Base-by-base conservation (phyloP, 23 red algal genomes). In the Gracilaria vermiculophylla region DNA sequence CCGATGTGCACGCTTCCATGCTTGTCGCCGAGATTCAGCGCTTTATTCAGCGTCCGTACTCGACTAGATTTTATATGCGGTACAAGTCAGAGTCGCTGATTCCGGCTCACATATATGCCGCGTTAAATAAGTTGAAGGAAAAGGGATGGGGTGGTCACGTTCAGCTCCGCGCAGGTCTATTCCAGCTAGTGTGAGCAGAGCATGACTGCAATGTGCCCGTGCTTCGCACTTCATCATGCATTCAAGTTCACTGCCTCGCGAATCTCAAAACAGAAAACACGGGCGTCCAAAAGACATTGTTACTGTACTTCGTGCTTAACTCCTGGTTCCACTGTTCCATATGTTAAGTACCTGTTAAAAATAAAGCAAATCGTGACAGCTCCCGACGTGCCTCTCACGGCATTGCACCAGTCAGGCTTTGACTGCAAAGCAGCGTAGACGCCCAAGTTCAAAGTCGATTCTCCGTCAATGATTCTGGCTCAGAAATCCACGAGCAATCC, bases 401-500 rank as follows among this genome's bases (percentile, higher is more conserved):
- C 21, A 28, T 29, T 6, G 23, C 2, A 7, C 5, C 21, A 58
- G n/a, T n/a, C n/a, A n/a, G n/a, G n/a, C n/a, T n/a, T n/a, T n/a
- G n/a, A n/a, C n/a, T n/a, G n/a, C n/a, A n/a, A n/a, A n/a, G n/a
- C n/a, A n/a, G n/a, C n/a, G n/a, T n/a, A n/a, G n/a, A n/a, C n/a
- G n/a, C n/a, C n/a, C n/a, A n/a, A n/a, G 43, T 12, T 47, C 43
- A 47, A 47, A 47, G 12, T 5, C 43, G 43, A 5, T 12, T 47
- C 43, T 47, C 5, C 43, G n/a, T 73, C 17, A 7, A 7, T 24
- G 0, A 14, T 27, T 17, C 16, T 27, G 39, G 8, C 6, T 81
- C 40, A 91, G 56, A 91, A 81, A 7, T 81, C 53, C 16, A 34
- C 52, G 72, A 91, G 62, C 53, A 80, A 39, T 57, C 87, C 87